Base-by-base conservation (phyloP, 306 rosid genomes). In the Trichosanthes truncata region DNA sequence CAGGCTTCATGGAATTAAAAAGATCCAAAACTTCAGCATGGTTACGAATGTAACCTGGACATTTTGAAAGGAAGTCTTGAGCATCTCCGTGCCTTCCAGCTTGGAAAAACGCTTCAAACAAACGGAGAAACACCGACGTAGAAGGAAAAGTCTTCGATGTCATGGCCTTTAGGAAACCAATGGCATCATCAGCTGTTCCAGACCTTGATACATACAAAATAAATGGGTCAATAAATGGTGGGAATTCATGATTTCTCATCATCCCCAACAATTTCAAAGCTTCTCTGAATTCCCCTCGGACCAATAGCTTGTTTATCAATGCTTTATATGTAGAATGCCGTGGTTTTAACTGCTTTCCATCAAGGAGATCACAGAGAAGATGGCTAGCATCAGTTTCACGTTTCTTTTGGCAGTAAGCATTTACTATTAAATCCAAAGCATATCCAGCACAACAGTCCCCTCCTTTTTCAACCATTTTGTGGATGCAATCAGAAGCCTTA, bases 101-200 rank as follows among this genome's bases (percentile, higher is more conserved):
- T 85, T 84, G 82, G 76, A 90, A 89, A 83, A 85, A 91, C 71
- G 96, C 92, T 40, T 91, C 87, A 56, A 91, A 89, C 84, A 91
- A 76, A 0, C 35, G 84, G 67, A 87, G 83, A 84, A 82, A 80
- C 78, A 90, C 87, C 0, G 89, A 66, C 36, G 91, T 85, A 26
- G 96, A 87, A 11, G 96, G 93, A 81, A 85, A 88, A 80, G 71
- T 83, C 81, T 90, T 86, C 2, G 97, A 91, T 48, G 98, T 87
- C 89, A 90, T 90, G 7, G 80, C 92, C 85, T 78, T 89, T 66
- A 92, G 80, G 74, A 91, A 87, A 78, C 49, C 73, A 77, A 88
- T 65, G 0, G 95, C 92, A 5, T 94, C 97, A 33, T 90, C 95
- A 18, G 86, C 90, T 25, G 89, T 88, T 88, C 97, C 97, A 21